A percentile compares a stretch with the other conserved stretches of the same genome.
Conservation (phyloP, 345 rosid species). For the Linum usitatissimum region DNA sequence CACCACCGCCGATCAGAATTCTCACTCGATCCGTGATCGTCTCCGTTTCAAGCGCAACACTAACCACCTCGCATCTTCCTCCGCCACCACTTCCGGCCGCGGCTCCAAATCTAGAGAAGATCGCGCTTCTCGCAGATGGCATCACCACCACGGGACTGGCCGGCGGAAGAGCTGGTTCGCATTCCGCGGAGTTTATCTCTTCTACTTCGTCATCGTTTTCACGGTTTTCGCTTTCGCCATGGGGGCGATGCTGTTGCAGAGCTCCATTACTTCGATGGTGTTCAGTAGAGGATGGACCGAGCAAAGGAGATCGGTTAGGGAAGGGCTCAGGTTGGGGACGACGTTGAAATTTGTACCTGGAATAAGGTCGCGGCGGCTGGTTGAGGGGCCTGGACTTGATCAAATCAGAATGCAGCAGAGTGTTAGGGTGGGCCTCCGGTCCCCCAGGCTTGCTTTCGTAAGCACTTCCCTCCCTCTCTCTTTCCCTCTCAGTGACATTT, state of each 20-base stretch:
- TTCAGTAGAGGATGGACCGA: slow-evolving; percentile 44
- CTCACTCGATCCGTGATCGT: slow-evolving; percentile 54
- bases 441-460: slow-evolving; percentile 78
- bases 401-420: slow-evolving; percentile 25
- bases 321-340: slow-evolving; percentile 46
- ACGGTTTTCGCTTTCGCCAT: slow-evolving; percentile 60
- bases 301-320: slow-evolving; percentile 25
- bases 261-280: slow-evolving; percentile 49
- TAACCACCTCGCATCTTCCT: slow-evolving; percentile 7
- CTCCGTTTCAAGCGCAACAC: slow-evolving; percentile 48
- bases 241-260: slow-evolving; percentile 69
- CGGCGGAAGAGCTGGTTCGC: slow-evolving; percentile 56
- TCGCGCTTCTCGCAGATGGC: slow-evolving; percentile 31
- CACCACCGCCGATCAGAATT: slow-evolving; percentile 18
- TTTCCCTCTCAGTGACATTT: not conserved
- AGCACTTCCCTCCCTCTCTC: slow-evolving; percentile 24
- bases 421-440: slow-evolving; percentile 58
- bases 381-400: slow-evolving; percentile 47
- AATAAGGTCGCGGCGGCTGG: slow-evolving; percentile 20
- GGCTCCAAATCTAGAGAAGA: slow-evolving; percentile 26
- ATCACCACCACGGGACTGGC: slow-evolving; percentile 16
- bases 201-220: slow-evolving; percentile 45
- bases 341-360: slow-evolving; percentile 51
- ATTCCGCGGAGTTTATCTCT: slow-evolving; percentile 50
- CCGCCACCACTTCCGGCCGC: slow-evolving; percentile 25